Evolutionary conservation across 768 basidiomycete genomes (phyloP).

Genomic region (Fibroporia radiculosa): DNA sequence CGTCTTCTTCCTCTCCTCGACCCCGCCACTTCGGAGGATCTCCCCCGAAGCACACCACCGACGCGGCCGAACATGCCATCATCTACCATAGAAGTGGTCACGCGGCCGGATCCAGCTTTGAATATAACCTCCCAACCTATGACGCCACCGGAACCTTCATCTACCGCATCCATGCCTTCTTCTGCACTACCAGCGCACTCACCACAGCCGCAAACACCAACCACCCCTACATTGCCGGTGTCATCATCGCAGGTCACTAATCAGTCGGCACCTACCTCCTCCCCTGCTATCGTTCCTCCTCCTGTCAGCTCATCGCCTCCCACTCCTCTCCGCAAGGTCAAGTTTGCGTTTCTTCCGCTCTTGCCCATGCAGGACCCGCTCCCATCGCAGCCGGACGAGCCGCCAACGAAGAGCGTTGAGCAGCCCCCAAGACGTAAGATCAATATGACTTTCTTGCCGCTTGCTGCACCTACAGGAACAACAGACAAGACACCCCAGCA

Average conservation of each 20-base stretch:
- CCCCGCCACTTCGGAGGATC: conserved; percentile 7
- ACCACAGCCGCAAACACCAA: not conserved
- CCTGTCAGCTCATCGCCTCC: not conserved
- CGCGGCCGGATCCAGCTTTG: not conserved
- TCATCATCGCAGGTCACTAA: not conserved
- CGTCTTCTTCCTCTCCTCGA: conserved; percentile 49
- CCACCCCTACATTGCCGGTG: not conserved
- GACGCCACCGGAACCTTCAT: not conserved
- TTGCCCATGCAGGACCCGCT: conserved; percentile 17
- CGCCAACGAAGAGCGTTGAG: conserved; percentile 2
- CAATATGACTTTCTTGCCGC: conserved; percentile 14
- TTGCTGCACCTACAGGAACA: too few species aligned
- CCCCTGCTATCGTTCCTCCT: not conserved
- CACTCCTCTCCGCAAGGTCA: conserved; percentile 4
- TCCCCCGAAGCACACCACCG: conserved; percentile 4
- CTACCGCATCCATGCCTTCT: not conserved
- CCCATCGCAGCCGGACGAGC: conserved; percentile 1
- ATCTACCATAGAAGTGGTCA: too few species aligned
- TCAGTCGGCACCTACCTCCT: not conserved
- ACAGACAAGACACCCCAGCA: too few species aligned
- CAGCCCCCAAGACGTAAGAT: conserved; percentile 6
- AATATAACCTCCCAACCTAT: not conserved
- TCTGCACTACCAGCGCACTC: conserved; percentile 2
- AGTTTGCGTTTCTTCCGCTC: conserved; percentile 19
- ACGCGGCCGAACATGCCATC: conserved; percentile 7